Evolutionary conservation across 2,329 filamentous ascomycete genomes (phyloP).

Genomic region (Aspergillus calidoustus): DNA sequence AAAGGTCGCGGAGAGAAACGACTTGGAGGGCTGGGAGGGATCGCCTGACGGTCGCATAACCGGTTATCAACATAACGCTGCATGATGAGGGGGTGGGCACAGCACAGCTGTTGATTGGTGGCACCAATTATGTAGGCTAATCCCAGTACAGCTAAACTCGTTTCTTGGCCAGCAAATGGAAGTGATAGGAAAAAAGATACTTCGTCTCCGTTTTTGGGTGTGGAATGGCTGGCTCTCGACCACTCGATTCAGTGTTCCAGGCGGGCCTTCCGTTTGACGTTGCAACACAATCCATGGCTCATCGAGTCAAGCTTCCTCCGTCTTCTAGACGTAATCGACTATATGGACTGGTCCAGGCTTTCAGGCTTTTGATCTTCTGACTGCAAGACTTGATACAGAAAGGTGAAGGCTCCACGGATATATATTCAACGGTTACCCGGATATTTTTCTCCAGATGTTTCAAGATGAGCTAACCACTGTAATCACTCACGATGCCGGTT

Average conservation of each 20-base stretch:
- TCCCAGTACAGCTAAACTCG: background rate
- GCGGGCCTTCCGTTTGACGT: background rate
- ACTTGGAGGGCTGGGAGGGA: background rate
- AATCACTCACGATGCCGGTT: constrained; percentile 19
- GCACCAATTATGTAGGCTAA: background rate
- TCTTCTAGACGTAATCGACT: background rate
- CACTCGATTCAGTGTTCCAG: background rate
- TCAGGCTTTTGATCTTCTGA: background rate
- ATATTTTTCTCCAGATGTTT: background rate
- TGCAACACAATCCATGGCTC: background rate
- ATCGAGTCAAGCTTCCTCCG: background rate
- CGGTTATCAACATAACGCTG: background rate
- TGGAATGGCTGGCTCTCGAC: background rate
- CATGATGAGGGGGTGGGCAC: background rate
- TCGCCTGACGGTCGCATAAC: background rate
- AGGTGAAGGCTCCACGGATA: background rate
- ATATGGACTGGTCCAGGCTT: background rate
- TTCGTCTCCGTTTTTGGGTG: background rate
- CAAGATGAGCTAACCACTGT: background rate
- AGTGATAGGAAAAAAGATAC: background rate
- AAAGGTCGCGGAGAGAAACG: background rate
- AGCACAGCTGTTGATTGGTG: background rate
- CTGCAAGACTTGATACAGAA: background rate
- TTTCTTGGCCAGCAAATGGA: background rate
- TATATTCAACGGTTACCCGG: background rate